These are phyloP conservation scores for Fusarium coicis DNA, from an alignment of 2,329 filamentous ascomycete genomes.

Conservation along the genomic window DNA sequence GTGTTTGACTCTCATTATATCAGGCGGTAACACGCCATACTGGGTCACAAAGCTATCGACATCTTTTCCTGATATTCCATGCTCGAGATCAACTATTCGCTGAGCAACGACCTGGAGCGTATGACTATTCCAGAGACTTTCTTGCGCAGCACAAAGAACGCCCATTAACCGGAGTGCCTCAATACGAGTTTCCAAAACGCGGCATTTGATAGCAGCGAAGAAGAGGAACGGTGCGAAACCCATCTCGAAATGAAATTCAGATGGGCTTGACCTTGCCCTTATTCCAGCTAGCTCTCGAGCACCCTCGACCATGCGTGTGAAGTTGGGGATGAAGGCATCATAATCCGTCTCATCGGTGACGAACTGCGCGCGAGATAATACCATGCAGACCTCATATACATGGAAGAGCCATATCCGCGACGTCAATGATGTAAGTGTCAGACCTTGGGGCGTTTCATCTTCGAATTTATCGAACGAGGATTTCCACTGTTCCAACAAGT, in stretches of 20 bases:
- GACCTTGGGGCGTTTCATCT: neutral
- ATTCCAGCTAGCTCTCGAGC: neutral
- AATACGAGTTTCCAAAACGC: conserved; percentile 7
- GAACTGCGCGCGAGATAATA: neutral
- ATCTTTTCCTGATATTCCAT: neutral
- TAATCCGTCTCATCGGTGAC: conserved; percentile 5
- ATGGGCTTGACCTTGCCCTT: neutral
- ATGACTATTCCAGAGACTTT: conserved; percentile 22
- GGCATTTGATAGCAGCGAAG: conserved; percentile 17
- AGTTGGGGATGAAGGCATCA: conserved; percentile 7
- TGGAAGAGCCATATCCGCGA: conserved; percentile 19
- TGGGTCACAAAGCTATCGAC: neutral
- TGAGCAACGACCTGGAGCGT: conserved; percentile 14
- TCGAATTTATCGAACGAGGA: conserved; percentile 13
- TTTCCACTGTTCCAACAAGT: neutral
- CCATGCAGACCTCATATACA: conserved; percentile 6
- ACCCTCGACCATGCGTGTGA: conserved; percentile 5
- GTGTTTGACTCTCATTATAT: conserved; percentile 12
- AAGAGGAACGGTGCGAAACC: conserved; percentile 14
- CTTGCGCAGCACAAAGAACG: conserved; percentile 16
- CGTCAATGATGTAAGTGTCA: neutral
- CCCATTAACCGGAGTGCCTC: conserved; percentile 8
- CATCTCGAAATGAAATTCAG: conserved; percentile 19
- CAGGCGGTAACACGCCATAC: neutral
- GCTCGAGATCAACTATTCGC: conserved; percentile 17